Conservation (phyloP, 2,329 filamentous ascomycete species). For the Podosphaera xanthii region DNA sequence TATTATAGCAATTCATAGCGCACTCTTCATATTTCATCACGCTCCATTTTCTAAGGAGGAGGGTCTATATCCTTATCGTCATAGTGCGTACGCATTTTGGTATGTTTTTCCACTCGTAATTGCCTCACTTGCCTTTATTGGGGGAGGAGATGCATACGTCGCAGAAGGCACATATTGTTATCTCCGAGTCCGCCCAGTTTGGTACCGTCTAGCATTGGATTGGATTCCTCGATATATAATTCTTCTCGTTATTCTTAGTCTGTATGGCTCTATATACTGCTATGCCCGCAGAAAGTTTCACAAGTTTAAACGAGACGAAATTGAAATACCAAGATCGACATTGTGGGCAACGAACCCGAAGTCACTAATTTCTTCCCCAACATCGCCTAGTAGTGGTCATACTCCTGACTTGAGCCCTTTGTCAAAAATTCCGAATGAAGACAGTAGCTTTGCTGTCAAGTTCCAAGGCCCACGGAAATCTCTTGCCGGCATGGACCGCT, state of each 20-base stretch:
- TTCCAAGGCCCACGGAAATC: neutral
- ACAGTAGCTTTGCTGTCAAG: neutral
- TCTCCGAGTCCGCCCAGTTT: conserved; percentile 40
- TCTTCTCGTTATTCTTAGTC: conserved; percentile 35
- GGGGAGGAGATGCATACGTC: conserved; percentile 29
- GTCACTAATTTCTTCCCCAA: neutral
- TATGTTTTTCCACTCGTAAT: conserved; percentile 34
- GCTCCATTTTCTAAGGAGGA: conserved; percentile 25
- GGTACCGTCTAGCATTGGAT: conserved; percentile 43
- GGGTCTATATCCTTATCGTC: conserved; percentile 45
- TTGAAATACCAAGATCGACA: conserved; percentile 3
- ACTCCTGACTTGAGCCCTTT: neutral
- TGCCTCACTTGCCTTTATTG: conserved; percentile 39
- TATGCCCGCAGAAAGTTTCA: conserved; percentile 28
- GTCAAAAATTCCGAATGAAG: neutral
- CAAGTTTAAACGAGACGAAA: conserved; percentile 9
- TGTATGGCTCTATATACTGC: conserved; percentile 47
- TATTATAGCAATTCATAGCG: conserved; percentile 51
- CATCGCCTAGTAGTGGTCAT: neutral
- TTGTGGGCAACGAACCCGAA: neutral
- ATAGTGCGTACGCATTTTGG: conserved; percentile 33
- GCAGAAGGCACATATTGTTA: conserved; percentile 47
- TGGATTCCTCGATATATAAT: conserved; percentile 58
- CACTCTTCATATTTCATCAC: conserved; percentile 45
- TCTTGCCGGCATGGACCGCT: neutral